A percentile compares a stretch with the other conserved stretches of the same genome.
Evolutionary conservation across 1,284 basidiomycete genomes (phyloP).

Genomic region (Moesziomyces aphidis): DNA sequence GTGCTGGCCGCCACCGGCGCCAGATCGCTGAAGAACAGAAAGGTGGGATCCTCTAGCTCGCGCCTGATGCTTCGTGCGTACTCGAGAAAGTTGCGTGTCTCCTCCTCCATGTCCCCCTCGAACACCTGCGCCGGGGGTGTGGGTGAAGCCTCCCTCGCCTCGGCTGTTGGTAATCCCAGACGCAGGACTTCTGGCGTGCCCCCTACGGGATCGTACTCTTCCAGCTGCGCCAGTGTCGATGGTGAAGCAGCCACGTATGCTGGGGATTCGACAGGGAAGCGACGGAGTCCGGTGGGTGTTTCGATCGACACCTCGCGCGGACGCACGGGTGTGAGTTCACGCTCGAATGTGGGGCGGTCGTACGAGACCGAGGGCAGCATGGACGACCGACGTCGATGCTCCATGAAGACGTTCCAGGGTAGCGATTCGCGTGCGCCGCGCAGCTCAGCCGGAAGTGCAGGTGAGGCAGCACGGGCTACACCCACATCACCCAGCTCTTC

Average conservation of each 20-base stretch:
- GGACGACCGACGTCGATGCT: conserved; percentile 38
- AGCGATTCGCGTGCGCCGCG: conserved; percentile 33
- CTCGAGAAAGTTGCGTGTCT: conserved; percentile 44
- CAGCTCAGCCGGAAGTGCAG: conserved; percentile 18
- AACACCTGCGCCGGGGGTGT: conserved; percentile 22
- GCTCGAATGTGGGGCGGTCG: conserved; percentile 26
- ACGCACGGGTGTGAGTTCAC: conserved; percentile 28
- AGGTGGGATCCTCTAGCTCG: conserved; percentile 29
- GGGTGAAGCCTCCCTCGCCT: conserved; percentile 1
- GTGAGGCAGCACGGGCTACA: conserved; percentile 18
- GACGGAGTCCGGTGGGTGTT: conserved; percentile 41
- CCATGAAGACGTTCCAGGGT: conserved; percentile 44
- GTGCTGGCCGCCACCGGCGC: conserved; percentile 39
- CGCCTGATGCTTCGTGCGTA: conserved; percentile 25
- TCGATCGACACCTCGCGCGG: conserved; percentile 32
- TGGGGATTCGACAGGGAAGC: conserved; percentile 20
- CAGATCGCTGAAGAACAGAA: conserved; percentile 50
- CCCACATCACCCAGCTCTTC: conserved; percentile 27
- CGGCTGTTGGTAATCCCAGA: conserved; percentile 15
- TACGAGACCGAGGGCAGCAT: conserved; percentile 41
- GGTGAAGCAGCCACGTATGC: conserved; percentile 19
- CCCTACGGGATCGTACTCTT: conserved; percentile 12
- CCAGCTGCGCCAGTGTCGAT: conserved; percentile 22
- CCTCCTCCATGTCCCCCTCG: conserved; percentile 32
- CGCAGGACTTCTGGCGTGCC: conserved; percentile 22